Evolutionary conservation across 2,329 filamentous ascomycete species (phyloP), one percentile per base, ranked within the genome.

Genomic region (Exophiala mesophila): DNA sequence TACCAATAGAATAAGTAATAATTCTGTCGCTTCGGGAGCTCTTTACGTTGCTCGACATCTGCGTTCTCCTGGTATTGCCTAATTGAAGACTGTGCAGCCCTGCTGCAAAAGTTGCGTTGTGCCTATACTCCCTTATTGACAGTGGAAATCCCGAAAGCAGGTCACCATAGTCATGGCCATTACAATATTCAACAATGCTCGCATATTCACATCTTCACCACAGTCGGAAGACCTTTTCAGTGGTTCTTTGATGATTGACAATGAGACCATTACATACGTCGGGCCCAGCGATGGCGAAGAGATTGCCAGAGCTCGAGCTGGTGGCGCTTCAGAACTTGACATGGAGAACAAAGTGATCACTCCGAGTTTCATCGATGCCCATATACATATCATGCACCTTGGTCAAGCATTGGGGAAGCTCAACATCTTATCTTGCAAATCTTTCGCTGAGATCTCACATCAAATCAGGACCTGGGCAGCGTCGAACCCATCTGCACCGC

Each of bases 341-440:
- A 16, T 41, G 1, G 31, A 35, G 9, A 46, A 33, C 12, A 56
- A 54, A 10, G 54, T 66, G 29, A 60, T 73, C 1, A 48, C 70
- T 2, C 69, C 70, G 0, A 64, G 67, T 3, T 73, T 73, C 47
- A 67, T 73, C 29, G 70, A 73, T 46, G 65, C 63, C 4, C 70
- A 73, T 40, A 66, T 69, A 52, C 70, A 73, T 47, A 62, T 73
- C 17, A 49, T 73, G 3, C 59, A 69, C 7, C 65, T 70, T 10
- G 69, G 68, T 0, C 61, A 66, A n/a, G 66, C 70, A 0, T 59
- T 72, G 3, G 59, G 60, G 16, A 71, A 71, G 55, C 57, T 71
- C 18, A 53, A 66, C 35, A 56, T 73, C n/a, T 58, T 66, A 16
- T 50, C 55, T 1, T 70, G 68, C 41, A 62, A 60, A 18, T 61